Conservation (phyloP, 805 yeast genomes). For the Lipomyces oligophaga region DNA sequence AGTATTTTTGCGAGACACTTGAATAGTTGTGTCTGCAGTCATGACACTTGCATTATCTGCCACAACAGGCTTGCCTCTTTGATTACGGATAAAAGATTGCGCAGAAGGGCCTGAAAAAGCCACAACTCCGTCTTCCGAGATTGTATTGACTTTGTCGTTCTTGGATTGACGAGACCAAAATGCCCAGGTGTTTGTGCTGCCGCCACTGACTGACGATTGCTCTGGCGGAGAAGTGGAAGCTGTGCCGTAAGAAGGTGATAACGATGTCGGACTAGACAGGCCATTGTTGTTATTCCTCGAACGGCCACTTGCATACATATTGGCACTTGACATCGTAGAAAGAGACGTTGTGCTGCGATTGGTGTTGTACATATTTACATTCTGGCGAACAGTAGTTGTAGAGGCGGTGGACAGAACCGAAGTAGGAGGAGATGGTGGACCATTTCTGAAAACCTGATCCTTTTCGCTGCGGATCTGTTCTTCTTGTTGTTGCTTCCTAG, state of each 20-base stretch:
- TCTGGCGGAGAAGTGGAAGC: neutral
- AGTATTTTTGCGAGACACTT: neutral
- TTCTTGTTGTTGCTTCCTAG: slow-evolving; percentile 11
- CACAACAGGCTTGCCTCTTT: slow-evolving; percentile 7
- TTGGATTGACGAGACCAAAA: slow-evolving; percentile 22
- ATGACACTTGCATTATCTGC: slow-evolving; percentile 12
- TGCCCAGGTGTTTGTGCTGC: slow-evolving; percentile 21
- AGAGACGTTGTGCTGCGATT: slow-evolving; percentile 16
- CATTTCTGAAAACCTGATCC: slow-evolving; percentile 1
- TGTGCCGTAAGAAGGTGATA: neutral
- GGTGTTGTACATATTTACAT: slow-evolving; percentile 13
- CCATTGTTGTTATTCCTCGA: neutral
- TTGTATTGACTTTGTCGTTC: neutral
- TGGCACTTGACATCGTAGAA: neutral
- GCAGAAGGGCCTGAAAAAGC: slow-evolving; percentile 16
- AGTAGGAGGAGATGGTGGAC: slow-evolving; percentile 28
- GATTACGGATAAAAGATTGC: slow-evolving; percentile 12
- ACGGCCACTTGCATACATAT: neutral
- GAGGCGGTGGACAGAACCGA: slow-evolving; percentile 22
- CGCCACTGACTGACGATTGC: neutral
- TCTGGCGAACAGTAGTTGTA: slow-evolving; percentile 18
- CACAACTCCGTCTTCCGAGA: slow-evolving; percentile 21
- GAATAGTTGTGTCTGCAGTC: slow-evolving; percentile 12
- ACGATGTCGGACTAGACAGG: slow-evolving; percentile 1
- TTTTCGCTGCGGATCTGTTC: neutral